phyloP scores from a whole-genome alignment of 331 rosid genomes.

The Quercus tomentella region DNA sequence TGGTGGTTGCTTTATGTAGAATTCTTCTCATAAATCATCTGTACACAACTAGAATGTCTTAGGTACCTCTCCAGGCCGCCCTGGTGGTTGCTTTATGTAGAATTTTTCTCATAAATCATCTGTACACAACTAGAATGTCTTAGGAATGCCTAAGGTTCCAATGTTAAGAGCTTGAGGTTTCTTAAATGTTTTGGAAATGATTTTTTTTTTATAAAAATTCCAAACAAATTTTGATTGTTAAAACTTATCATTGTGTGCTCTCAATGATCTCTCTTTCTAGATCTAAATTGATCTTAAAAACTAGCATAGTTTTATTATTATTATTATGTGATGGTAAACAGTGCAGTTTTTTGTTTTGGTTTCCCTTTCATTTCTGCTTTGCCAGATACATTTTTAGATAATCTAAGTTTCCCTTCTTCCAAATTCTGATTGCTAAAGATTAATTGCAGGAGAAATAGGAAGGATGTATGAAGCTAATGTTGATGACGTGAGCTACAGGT shows the following conservation, averaged over 20 bases:
- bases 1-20: too few species aligned
- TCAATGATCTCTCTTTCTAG: neutral
- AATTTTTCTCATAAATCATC: neutral
- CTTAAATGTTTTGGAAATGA: neutral
- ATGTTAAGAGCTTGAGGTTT: neutral
- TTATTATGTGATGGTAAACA: neutral
- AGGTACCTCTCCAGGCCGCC: too few species aligned
- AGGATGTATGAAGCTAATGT: constrained; percentile 97
- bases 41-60: neutral
- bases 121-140: neutral
- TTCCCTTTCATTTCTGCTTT: neutral
- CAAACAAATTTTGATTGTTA: too few species aligned
- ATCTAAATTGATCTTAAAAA: neutral
- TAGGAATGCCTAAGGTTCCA: neutral
- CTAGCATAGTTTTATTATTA: neutral
- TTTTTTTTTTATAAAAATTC: too few species aligned
- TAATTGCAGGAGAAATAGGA: constrained; percentile 77
- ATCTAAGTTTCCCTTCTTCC: neutral
- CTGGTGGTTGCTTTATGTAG: too few species aligned
- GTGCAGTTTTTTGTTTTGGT: neutral
- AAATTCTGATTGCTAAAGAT: constrained; percentile 6
- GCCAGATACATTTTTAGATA: neutral
- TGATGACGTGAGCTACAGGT: constrained; percentile 94
- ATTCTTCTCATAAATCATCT: neutral
- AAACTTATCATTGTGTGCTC: neutral